Evolutionary conservation across 1,284 basidiomycete genomes (phyloP).

Genomic region (Meripilus lineatus): DNA sequence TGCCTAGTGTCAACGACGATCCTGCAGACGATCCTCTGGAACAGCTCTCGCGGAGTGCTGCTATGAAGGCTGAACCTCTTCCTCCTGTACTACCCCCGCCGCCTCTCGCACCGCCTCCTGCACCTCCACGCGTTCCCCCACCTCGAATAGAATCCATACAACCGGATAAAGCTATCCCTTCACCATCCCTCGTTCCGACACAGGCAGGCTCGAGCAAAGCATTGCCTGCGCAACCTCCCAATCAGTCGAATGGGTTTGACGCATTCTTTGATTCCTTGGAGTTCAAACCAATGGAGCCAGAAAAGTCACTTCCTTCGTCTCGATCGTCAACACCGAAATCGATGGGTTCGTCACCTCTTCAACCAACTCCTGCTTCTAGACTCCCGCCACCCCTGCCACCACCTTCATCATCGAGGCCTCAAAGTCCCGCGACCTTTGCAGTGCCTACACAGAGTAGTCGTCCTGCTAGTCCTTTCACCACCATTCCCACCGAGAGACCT

Average conservation of each 20-base stretch:
- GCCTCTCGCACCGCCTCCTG: slow-evolving; percentile 19
- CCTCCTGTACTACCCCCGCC: slow-evolving; percentile 41
- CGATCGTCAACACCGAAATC: not conserved
- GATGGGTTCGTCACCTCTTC: not conserved
- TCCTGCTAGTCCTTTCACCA: slow-evolving; percentile 10
- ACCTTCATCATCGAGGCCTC: slow-evolving; percentile 6
- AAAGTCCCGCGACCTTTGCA: slow-evolving; percentile 2
- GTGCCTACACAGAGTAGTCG: not conserved
- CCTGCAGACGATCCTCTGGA: slow-evolving; percentile 33
- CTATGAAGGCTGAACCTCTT: slow-evolving; percentile 38
- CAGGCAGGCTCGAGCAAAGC: too few species aligned
- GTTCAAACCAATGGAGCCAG: not conserved
- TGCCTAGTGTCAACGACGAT: slow-evolving; percentile 47
- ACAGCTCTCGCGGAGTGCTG: slow-evolving; percentile 24
- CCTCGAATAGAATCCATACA: not conserved
- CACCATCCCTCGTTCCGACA: too few species aligned
- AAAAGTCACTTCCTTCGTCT: not conserved
- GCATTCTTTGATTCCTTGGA: slow-evolving; percentile 11
- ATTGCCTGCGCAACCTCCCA: not conserved
- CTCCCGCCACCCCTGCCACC: slow-evolving; percentile 5
- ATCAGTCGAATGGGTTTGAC: slow-evolving; percentile 10
- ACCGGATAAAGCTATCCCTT: not conserved
- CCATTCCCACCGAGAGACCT: not conserved
- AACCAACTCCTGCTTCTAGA: slow-evolving; percentile 2
- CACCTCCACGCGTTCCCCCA: not conserved